phyloP scores from a whole-genome alignment of 306 rosid genomes.

The Lagenaria siceraria region DNA sequence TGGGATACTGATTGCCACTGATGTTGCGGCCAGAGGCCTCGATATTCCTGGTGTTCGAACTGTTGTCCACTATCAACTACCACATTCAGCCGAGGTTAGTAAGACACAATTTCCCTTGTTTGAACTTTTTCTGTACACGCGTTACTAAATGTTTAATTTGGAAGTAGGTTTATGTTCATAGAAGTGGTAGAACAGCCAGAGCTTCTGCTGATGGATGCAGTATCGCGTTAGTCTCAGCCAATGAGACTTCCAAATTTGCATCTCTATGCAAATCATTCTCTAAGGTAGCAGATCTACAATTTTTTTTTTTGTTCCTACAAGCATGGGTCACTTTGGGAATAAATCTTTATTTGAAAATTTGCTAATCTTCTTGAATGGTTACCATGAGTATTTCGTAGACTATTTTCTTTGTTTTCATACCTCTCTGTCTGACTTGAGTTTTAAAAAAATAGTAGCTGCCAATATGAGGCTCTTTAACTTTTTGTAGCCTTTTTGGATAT shows the following conservation, averaged over 20 bases:
- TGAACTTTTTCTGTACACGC: neutral
- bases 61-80: conserved; percentile 97
- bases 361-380: too few relatives aligned
- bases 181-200: conserved; percentile 99
- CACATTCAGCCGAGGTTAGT: conserved; percentile 89
- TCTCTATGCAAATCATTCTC: conserved; percentile 85
- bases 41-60: conserved; percentile 86
- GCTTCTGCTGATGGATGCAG: conserved; percentile 97
- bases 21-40: conserved; percentile 90
- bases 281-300: conserved; percentile 35
- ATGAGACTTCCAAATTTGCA: conserved; percentile 77
- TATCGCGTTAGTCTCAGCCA: conserved; percentile 74
- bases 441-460: neutral
- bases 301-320: neutral
- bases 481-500: conserved; percentile 3
- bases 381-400: neutral
- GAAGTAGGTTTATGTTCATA: conserved; percentile 80
- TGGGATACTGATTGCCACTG: conserved; percentile 83
- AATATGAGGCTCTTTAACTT: too few relatives aligned
- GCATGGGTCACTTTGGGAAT: neutral
- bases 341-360: too few relatives aligned
- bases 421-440: neutral
- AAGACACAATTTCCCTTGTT: conserved; percentile 10
- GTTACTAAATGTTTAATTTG: conserved; percentile 9
- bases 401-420: neutral